Percentiles rank a stretch among this genome's conserved stretches.
These are phyloP conservation scores for Nannizzia gypsea DNA, from an alignment of 2,329 filamentous ascomycete species.

Conservation along the genomic window DNA sequence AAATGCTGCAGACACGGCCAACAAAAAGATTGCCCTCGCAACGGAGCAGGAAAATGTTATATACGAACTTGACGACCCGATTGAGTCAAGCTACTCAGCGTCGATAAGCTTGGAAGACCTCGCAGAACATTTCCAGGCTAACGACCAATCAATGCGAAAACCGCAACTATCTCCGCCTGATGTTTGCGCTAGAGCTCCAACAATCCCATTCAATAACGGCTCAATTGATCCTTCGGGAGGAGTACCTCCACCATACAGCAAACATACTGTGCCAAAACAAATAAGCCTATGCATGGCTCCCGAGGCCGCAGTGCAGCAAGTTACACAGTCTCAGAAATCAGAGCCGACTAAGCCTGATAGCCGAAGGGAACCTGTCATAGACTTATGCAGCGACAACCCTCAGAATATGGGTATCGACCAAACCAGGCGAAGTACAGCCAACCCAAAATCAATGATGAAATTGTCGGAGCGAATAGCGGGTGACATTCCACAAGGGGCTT, in stretches of 20 bases:
- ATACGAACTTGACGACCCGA: constrained; percentile 14
- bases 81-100: constrained; percentile 12
- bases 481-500: background rate
- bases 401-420: background rate
- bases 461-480: too few species aligned
- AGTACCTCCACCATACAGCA: background rate
- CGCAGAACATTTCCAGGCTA: background rate
- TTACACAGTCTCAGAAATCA: background rate
- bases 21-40: constrained; percentile 10
- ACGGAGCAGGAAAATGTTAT: constrained; percentile 8
- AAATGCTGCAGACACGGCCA: constrained; percentile 12
- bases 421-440: background rate
- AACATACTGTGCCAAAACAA: background rate
- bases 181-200: too few species aligned
- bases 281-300: background rate
- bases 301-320: background rate
- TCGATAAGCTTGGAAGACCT: background rate
- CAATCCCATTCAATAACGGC: background rate
- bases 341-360: too few species aligned
- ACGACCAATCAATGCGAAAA: background rate
- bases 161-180: background rate
- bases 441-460: too few species aligned
- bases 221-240: background rate
- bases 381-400: background rate
- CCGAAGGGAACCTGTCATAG: background rate